Base-by-base conservation (phyloP, 108 stramenopile genomes). In the Cyclotella cryptica region DNA sequence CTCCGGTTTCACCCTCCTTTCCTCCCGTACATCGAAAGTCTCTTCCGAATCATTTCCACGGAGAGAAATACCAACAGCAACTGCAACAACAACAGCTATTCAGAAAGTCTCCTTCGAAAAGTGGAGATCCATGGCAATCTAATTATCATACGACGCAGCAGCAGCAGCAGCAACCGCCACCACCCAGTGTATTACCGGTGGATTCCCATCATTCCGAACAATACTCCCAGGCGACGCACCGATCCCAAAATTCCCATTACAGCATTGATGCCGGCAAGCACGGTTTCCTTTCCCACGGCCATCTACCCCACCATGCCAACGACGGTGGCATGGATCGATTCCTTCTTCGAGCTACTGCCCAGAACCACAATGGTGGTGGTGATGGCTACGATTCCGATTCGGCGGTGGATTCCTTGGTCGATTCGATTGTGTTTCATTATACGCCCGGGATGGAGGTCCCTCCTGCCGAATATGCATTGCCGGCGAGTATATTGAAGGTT, bases 401-500 rank as follows among this genome's bases (percentile, higher is more conserved):
- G 29, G 79, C 66, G 21, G 66, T 67, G 15, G 42, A 52, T 64
- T 73, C 72, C n/a, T 15, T 45, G 18, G 47, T 19, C 17, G 76
- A 69, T 9, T 73, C 72, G 18, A 26, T 80, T 3, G 61, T 80
- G 9, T 80, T 80, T 49, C 72, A 64, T 46, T 80, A 79, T 49
- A 18, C 27, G 44, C 78, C 70, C 7, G 78, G 70, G 19, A 19
- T 39, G 30, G 78, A 79, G 22, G 49, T 49, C 12, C 78, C 78
- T 15, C 78, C 78, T 12, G 78, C 78, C 39, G 78, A 79, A 30
- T 79, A 79, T 65, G 55, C 78, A 9, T 71, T 79, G 45, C 78
- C 78, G 0, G 78, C 62, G n/a, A 51, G 47, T 46, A 79, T 79
- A 26, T 41, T 79, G 44, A 66, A 66, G 54, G 71, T 79, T 13